Percentiles rank a stretch among this genome's conserved stretches.
phyloP scores from a whole-genome alignment of 2,329 filamentous ascomycete genomes.

The Diaporthe eres region DNA sequence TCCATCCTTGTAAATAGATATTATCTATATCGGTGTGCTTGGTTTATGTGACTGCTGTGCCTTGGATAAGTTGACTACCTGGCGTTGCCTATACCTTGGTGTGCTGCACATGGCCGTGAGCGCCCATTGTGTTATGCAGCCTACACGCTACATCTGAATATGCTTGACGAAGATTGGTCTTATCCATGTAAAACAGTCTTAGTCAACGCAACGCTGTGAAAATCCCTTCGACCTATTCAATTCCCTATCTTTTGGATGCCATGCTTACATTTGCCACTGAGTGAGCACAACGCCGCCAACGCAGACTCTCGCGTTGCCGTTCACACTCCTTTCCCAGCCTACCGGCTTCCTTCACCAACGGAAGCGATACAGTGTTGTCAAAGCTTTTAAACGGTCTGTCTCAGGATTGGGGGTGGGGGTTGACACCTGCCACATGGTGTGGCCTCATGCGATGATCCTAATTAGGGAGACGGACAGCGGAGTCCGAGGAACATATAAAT shows the following conservation, averaged over 20 bases:
- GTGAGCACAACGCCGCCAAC: too few species aligned
- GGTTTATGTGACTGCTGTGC: neutral
- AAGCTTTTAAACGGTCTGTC: neutral
- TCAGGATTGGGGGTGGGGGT: neutral
- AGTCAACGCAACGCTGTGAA: too few species aligned
- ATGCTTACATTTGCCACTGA: neutral
- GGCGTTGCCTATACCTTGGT: neutral
- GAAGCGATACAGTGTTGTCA: neutral
- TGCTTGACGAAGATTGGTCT: neutral
- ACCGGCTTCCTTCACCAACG: neutral
- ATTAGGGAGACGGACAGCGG: constrained; percentile 13
- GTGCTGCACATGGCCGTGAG: neutral
- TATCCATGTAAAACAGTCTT: neutral
- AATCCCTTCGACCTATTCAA: neutral
- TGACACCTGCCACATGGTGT: neutral
- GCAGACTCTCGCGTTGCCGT: neutral
- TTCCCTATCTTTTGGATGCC: neutral
- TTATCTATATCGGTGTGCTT: neutral
- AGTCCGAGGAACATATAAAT: constrained; percentile 1
- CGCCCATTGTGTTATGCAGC: neutral
- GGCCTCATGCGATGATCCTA: constrained; percentile 12
- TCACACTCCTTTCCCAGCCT: neutral
- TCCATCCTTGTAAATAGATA: neutral
- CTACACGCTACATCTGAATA: neutral
- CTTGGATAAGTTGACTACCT: neutral